These are phyloP conservation scores for Cercis canadensis DNA, from an alignment of 306 rosid species.

Conservation along the genomic window DNA sequence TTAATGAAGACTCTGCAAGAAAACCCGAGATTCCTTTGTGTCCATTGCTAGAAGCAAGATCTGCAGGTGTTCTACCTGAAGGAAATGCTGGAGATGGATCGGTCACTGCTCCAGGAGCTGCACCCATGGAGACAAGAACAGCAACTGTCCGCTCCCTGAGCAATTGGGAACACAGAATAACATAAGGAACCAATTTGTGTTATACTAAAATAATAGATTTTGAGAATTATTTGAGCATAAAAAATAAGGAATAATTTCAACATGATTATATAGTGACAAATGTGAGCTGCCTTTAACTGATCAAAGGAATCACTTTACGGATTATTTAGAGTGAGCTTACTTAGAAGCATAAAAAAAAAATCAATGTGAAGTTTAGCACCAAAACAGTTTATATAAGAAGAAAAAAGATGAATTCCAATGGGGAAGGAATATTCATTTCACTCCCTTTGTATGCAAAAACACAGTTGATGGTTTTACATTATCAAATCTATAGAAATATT, in stretches of 20 bases:
- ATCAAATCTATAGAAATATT: neutral
- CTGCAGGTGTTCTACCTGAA: conserved; percentile 69
- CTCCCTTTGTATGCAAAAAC: conserved; percentile 21
- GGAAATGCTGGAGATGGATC: conserved; percentile 83
- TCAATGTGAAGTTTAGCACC: conserved; percentile 7
- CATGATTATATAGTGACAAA: neutral
- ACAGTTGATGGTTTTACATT: conserved; percentile 21
- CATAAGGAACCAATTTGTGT: conserved; percentile 29
- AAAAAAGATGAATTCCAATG: neutral
- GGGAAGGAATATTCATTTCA: neutral
- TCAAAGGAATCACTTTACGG: conserved; percentile 12
- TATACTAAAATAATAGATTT: conserved; percentile 27
- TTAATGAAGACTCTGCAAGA: conserved; percentile 75
- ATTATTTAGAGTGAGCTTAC: too few species aligned
- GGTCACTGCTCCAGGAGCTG: conserved; percentile 64
- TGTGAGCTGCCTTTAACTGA: conserved; percentile 28
- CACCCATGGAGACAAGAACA: conserved; percentile 68
- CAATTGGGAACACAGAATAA: conserved; percentile 34
- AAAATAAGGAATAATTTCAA: conserved; percentile 20
- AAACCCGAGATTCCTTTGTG: conserved; percentile 92
- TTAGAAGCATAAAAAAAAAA: conserved; percentile 20
- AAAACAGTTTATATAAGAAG: conserved; percentile 30
- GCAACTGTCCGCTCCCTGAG: conserved; percentile 80
- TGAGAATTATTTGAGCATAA: conserved; percentile 3
- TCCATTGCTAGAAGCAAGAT: conserved; percentile 75